Base-by-base conservation (phyloP, 306 rosid species). In the Potentilla sterilis region DNA sequence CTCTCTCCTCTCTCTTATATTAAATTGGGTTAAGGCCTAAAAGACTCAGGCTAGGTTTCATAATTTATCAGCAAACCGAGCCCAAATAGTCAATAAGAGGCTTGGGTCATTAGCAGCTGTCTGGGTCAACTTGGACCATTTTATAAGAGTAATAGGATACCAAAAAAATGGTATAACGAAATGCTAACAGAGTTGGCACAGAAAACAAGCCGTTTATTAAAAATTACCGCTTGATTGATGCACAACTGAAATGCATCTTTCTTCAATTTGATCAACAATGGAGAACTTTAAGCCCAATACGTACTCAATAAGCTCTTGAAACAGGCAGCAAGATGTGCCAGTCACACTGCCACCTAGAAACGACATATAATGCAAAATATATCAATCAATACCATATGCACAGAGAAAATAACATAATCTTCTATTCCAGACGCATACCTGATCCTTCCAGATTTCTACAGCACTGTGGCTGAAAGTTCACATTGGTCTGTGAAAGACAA, bases 141-240 rank as follows among this genome's bases (percentile, higher is more conserved):
- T 28, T 28, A 28, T 28, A 28, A 28, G 28, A 28, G 28, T 28
- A 28, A 28, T 28, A 28, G 28, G 28, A 28, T 28, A 28, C 28
- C 28, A 14, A 21, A 1, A 49, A 8, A 59, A 44, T 13, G 0
- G 14, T 22, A 38, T 12, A 72, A 19, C 7, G 12, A 42, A 32
- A 42, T 12, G 2, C 44, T 22, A 22, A n/a, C 15, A 71, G 5
- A 46, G 67, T 2, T 2, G 9, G 40, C 49, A 47, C 9, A 47
- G 54, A 35, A 44, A 58, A 77, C 49, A 21, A 67, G 24, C 35
- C 21, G 14, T n/a, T 41, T 7, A 35, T 24, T 24, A 63, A 38
- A 73, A 81, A 74, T 87, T 94, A 95, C 99, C 99, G 41, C 96
- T 92, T 77, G 97, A 84, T 78, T 85, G 85, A 70, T 95, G 98